Conservation (phyloP, 306 rosid species). For the Lupinus albus region DNA sequence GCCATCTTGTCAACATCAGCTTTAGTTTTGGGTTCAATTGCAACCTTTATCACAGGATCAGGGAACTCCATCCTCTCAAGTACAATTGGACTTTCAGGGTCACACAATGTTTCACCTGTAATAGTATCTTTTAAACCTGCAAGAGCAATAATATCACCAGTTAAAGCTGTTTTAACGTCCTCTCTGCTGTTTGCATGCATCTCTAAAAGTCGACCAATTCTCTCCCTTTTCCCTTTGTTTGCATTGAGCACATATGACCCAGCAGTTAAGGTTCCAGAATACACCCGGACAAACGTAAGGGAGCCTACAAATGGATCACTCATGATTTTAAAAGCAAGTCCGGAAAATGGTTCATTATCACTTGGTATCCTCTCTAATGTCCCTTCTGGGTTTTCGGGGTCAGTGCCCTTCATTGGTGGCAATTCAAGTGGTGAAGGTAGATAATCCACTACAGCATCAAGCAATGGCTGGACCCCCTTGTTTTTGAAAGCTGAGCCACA, state of each 20-base stretch:
- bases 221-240: slow-evolving; percentile 90
- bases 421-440: slow-evolving; percentile 88
- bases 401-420: slow-evolving; percentile 92
- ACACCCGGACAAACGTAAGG: slow-evolving; percentile 90
- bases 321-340: slow-evolving; percentile 98
- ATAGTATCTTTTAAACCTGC: slow-evolving; percentile 93
- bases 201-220: slow-evolving; percentile 94
- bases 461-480: slow-evolving; percentile 96
- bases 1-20: slow-evolving; percentile 97
- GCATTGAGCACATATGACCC: slow-evolving; percentile 88
- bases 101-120: slow-evolving; percentile 91
- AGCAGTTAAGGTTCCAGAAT: slow-evolving; percentile 78
- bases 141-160: slow-evolving; percentile 91
- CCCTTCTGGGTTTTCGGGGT: slow-evolving; percentile 85
- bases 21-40: slow-evolving; percentile 98
- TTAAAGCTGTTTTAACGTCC: slow-evolving; percentile 85
- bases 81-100: slow-evolving; percentile 69
- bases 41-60: slow-evolving; percentile 98
- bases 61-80: slow-evolving; percentile 99
- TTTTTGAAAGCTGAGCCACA: slow-evolving; percentile 99
- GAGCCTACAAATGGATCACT: slow-evolving; percentile 93
- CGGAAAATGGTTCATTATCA: slow-evolving; percentile 86
- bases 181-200: slow-evolving; percentile 98
- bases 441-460: slow-evolving; percentile 93
- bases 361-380: slow-evolving; percentile 67